Evolutionary conservation across 2,329 filamentous ascomycete genomes (phyloP).

Genomic region (Epichloe gansuensis): DNA sequence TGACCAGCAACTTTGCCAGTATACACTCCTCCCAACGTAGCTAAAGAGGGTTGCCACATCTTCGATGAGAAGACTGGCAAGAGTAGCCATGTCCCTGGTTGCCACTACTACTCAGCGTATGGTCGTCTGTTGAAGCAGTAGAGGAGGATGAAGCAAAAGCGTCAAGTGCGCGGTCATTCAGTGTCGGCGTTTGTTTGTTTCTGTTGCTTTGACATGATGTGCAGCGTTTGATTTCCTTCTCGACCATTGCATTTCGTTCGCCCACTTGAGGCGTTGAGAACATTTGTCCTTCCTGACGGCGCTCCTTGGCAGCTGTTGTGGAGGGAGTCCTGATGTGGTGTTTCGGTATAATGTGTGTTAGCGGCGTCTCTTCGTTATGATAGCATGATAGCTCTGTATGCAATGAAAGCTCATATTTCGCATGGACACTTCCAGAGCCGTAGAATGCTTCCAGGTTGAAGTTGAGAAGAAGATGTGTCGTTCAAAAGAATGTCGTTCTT

Average conservation of each 20-base stretch:
- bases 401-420: slow-evolving; percentile 11
- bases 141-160: not conserved
- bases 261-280: not conserved
- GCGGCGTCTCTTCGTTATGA: slow-evolving; percentile 4
- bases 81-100: slow-evolving; percentile 57
- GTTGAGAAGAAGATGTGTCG: slow-evolving; percentile 9
- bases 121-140: slow-evolving; percentile 35
- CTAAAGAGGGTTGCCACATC: slow-evolving; percentile 67
- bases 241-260: not conserved
- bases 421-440: slow-evolving; percentile 1
- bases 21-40: slow-evolving; percentile 83
- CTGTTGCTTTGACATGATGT: not conserved
- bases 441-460: slow-evolving; percentile 8
- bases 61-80: slow-evolving; percentile 69
- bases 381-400: slow-evolving; percentile 9
- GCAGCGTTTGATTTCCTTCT: slow-evolving; percentile 4
- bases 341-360: not conserved
- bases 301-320: not conserved
- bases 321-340: not conserved
- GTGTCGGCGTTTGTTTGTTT: not conserved
- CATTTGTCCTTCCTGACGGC: not conserved
- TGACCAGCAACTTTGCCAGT: slow-evolving; percentile 33
- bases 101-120: slow-evolving; percentile 58
- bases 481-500: slow-evolving; percentile 9
- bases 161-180: not conserved